These are phyloP conservation scores for Phytophthora pluvialis DNA, from an alignment of 352 stramenopile species.

Conservation along the genomic window DNA sequence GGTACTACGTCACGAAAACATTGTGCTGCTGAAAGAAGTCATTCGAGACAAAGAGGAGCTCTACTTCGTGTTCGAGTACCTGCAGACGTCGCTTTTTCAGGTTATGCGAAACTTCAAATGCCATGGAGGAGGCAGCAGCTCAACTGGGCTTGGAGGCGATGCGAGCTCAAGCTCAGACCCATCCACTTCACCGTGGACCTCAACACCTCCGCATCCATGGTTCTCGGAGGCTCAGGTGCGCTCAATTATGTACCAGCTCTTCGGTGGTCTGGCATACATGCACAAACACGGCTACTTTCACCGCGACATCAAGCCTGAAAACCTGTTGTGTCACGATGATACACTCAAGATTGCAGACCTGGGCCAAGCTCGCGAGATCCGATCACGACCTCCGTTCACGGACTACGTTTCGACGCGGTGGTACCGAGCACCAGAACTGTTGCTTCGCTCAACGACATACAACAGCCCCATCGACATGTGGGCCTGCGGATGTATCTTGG, in stretches of 20 bases:
- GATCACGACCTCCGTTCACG: slow-evolving; percentile 68
- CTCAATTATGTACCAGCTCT: slow-evolving; percentile 83
- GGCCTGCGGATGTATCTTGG: slow-evolving; percentile 84
- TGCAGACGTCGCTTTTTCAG: slow-evolving; percentile 81
- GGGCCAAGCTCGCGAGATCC: slow-evolving; percentile 77
- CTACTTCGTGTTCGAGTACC: slow-evolving; percentile 91
- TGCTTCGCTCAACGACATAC: slow-evolving; percentile 72
- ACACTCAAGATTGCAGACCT: slow-evolving; percentile 82
- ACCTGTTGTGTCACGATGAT: slow-evolving; percentile 66
- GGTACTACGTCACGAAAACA: slow-evolving; percentile 81
- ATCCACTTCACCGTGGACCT: slow-evolving; percentile 10
- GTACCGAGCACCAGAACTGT: slow-evolving; percentile 79
- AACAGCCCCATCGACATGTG: slow-evolving; percentile 86
- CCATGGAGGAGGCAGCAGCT: slow-evolving; percentile 15
- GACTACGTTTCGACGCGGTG: slow-evolving; percentile 83
- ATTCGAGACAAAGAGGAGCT: slow-evolving; percentile 88
- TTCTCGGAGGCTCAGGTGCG: slow-evolving; percentile 72
- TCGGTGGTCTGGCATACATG: slow-evolving; percentile 77
- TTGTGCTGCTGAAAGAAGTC: slow-evolving; percentile 87
- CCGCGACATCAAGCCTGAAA: slow-evolving; percentile 85
- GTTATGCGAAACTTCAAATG: slow-evolving; percentile 60
- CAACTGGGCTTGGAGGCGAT: slow-evolving; percentile 61
- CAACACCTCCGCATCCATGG: slow-evolving; percentile 37
- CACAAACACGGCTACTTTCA: slow-evolving; percentile 89
- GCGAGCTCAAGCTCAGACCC: slow-evolving; percentile 13